Evolutionary conservation across 805 yeast species (phyloP), one percentile per base, ranked within the genome.

Genomic region (Jamesozyma lodderae): DNA sequence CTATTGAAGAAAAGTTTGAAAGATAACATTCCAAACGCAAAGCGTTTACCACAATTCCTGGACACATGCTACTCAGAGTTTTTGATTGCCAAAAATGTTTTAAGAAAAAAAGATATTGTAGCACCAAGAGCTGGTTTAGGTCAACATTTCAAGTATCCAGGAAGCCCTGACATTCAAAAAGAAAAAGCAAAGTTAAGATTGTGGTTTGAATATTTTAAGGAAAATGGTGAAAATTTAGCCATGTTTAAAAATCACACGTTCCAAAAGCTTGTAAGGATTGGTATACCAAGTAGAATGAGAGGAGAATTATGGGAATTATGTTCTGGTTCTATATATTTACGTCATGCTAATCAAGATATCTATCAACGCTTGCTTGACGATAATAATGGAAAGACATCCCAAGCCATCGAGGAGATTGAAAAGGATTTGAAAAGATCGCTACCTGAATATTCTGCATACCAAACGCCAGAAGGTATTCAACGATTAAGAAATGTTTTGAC

Each of bases 301-400:
- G 98, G 98, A 27, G 99, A 92, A 54, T 67, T 92, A 11, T 92
- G 99, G 99, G 98, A 92, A 58, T 63, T 85, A 38, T 75, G 86
- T 37, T 76, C 85, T 31, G 99, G 98, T 3, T 79, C 95, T 0
- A 77, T 87, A 68, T 85, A 76, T 53, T 53, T 74, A 37, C 68
- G 97, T 36, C 72, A 77, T 52, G 74, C 75, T 37, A 68, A 81
- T 49, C 70, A 69, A 10, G 73, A 70, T 0, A 76, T 73, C 33
- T 92, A 88, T 59, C 56, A 66, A 31, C 59, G 63, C 23, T 47
- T 88, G 6, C 65, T 87, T 36, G 68, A 65, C 2, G 79, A 75
- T 14, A 78, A 83, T 53, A 69, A 64, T 23, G 82, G 77, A 4
- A 73, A 78, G 41, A 66, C 65, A 1, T 82, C 96, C 0, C 66